Conservation (phyloP, 1,139 yeast species). For the Spencermartinsiella ligniputridi region DNA sequence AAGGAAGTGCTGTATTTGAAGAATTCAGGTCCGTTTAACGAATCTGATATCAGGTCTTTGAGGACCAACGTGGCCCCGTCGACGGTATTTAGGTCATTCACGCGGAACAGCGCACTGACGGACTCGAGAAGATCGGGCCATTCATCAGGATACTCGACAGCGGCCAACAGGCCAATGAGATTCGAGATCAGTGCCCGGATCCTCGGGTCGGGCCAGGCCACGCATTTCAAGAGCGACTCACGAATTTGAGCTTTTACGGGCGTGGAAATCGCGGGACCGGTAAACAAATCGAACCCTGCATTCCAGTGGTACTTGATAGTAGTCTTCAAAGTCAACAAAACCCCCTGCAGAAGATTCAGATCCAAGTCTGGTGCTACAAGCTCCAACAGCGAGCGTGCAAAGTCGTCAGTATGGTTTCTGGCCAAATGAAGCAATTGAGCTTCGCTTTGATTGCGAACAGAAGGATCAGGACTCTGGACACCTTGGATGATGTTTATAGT, state of each 20-base stretch:
- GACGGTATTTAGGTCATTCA: constrained; percentile 37
- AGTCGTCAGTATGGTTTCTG: constrained; percentile 4
- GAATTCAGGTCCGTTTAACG: constrained; percentile 81
- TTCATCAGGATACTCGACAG: constrained; percentile 90
- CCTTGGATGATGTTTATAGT: background rate
- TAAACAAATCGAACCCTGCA: constrained; percentile 71
- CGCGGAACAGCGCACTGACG: constrained; percentile 15
- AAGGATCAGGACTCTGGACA: constrained; percentile 4
- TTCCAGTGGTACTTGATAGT: constrained; percentile 79
- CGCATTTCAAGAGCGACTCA: constrained; percentile 45
- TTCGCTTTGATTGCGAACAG: constrained; percentile 6
- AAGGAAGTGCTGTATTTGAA: constrained; percentile 55
- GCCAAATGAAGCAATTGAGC: constrained; percentile 6
- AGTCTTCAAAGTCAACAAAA: constrained; percentile 64
- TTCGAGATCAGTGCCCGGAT: constrained; percentile 66
- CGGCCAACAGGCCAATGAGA: constrained; percentile 78
- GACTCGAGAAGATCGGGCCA: constrained; percentile 74
- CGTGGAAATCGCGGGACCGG: constrained; percentile 55
- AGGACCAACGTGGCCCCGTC: constrained; percentile 69
- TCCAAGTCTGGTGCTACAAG: constrained; percentile 4
- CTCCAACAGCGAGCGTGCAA: constrained; percentile 4
- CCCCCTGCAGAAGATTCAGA: constrained; percentile 44
- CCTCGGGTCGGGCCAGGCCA: constrained; percentile 53
- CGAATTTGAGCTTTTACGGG: constrained; percentile 51
- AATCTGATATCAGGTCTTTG: constrained; percentile 78